Percentiles rank a stretch among this genome's conserved stretches.
phyloP scores from a whole-genome alignment of 768 basidiomycete genomes.

The Boletus pseudo-olivaceus region DNA sequence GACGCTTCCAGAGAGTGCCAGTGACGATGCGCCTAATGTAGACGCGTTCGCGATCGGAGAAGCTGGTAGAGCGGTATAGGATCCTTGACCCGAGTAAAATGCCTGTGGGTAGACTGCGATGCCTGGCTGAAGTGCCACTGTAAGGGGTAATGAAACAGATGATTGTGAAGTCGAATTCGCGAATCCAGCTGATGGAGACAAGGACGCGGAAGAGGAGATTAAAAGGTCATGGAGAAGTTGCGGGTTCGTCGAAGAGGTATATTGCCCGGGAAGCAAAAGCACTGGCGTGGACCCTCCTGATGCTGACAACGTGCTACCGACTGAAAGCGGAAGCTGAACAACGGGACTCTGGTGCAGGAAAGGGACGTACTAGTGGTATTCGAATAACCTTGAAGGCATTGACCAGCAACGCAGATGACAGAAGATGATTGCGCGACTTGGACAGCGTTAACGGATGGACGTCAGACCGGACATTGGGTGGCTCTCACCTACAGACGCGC shows the following conservation, averaged over 20 bases:
- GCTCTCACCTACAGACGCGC: constrained; percentile 38
- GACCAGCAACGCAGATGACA: constrained; percentile 82
- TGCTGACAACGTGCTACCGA: constrained; percentile 65
- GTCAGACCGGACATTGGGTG: not conserved
- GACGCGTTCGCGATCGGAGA: constrained; percentile 44
- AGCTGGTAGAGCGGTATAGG: constrained; percentile 56
- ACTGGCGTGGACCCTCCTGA: constrained; percentile 50
- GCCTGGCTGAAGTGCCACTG: constrained; percentile 63
- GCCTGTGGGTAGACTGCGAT: constrained; percentile 60
- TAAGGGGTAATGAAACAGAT: constrained; percentile 60
- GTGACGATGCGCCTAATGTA: constrained; percentile 51
- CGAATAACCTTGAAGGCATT: constrained; percentile 79
- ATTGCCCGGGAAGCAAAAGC: constrained; percentile 74
- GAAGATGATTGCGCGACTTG: constrained; percentile 56
- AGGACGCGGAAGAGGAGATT: constrained; percentile 58
- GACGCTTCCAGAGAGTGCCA: constrained; percentile 65
- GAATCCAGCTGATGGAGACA: constrained; percentile 63
- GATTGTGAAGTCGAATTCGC: constrained; percentile 44
- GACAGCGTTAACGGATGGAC: not conserved
- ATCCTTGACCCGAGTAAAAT: constrained; percentile 62
- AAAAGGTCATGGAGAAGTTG: constrained; percentile 66
- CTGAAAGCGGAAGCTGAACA: constrained; percentile 36
- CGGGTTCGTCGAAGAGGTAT: constrained; percentile 67
- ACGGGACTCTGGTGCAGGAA: not conserved
- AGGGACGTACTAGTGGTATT: constrained; percentile 61